Percentiles rank a stretch among this genome's conserved stretches.
These are phyloP conservation scores for Phyllachora maydis DNA, from an alignment of 2,329 filamentous ascomycete species.

Conservation along the genomic window DNA sequence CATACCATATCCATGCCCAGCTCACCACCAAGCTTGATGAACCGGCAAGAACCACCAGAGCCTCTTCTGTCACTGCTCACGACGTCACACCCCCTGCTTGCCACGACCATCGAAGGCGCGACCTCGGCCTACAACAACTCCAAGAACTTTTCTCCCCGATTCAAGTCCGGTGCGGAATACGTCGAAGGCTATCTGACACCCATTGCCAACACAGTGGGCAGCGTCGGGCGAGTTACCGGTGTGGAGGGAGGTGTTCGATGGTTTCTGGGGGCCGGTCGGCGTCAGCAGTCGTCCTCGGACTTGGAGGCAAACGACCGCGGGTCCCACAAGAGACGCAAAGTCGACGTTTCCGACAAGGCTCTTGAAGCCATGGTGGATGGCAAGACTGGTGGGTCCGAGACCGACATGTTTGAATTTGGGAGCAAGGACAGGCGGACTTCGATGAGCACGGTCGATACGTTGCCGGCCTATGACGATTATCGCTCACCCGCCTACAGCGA, in stretches of 20 bases:
- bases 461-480: conserved; percentile 70
- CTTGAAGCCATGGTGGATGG: conserved; percentile 3
- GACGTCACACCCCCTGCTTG: conserved; percentile 70
- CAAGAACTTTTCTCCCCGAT: conserved; percentile 77
- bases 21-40: conserved; percentile 5
- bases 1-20: conserved; percentile 18
- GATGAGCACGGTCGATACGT: conserved; percentile 48
- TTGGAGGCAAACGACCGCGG: conserved; percentile 20
- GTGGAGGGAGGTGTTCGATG: conserved; percentile 74
- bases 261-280: conserved; percentile 46
- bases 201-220: conserved; percentile 69
- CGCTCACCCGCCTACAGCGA: conserved; percentile 59
- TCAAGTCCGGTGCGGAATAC: conserved; percentile 78
- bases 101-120: conserved; percentile 66
- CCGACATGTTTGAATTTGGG: conserved; percentile 8
- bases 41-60: conserved; percentile 33
- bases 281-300: conserved; percentile 26
- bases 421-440: conserved; percentile 32
- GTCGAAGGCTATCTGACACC: conserved; percentile 77
- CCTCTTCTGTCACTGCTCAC: conserved; percentile 74
- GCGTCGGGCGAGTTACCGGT: conserved; percentile 66
- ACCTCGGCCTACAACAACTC: conserved; percentile 70
- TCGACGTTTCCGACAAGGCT: conserved; percentile 20
- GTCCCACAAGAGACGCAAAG: conserved; percentile 38
- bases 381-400: conserved; percentile 1